phyloP scores from a whole-genome alignment of 2,329 filamentous ascomycete species.

The Pseudocercospora crystallina region DNA sequence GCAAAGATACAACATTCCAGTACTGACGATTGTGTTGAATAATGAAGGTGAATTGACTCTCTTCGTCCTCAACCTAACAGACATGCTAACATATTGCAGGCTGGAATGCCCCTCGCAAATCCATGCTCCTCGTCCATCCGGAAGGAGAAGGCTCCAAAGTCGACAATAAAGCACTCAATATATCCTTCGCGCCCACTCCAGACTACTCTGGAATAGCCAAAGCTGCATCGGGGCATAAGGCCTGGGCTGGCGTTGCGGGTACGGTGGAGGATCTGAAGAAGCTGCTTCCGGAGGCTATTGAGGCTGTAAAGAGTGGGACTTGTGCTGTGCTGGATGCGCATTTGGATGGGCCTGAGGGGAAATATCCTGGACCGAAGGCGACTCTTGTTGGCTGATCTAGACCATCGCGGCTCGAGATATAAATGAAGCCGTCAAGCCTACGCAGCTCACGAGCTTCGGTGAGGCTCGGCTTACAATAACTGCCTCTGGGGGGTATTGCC shows the following conservation, averaged over 20 bases:
- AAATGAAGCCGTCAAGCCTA: too few relatives aligned
- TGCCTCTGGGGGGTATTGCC: too few relatives aligned
- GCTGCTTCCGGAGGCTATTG: slow-evolving; percentile 57
- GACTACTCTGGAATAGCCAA: slow-evolving; percentile 69
- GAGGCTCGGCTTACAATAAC: too few relatives aligned
- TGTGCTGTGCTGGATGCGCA: slow-evolving; percentile 65
- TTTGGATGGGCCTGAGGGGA: slow-evolving; percentile 57
- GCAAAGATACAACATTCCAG: slow-evolving; percentile 63
- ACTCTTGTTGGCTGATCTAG: slow-evolving; percentile 13
- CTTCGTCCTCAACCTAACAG: not conserved
- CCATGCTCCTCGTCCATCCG: slow-evolving; percentile 65
- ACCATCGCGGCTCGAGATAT: too few relatives aligned
- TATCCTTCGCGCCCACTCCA: slow-evolving; percentile 64
- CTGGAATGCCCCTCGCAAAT: slow-evolving; percentile 66
- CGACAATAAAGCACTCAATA: slow-evolving; percentile 64
- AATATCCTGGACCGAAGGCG: slow-evolving; percentile 47
- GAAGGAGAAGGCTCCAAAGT: slow-evolving; percentile 62
- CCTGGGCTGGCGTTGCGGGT: slow-evolving; percentile 61
- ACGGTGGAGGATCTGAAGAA: slow-evolving; percentile 57
- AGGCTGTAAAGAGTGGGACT: slow-evolving; percentile 56
- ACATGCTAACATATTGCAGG: slow-evolving; percentile 35
- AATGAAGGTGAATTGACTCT: slow-evolving; percentile 53
- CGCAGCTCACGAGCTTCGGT: too few relatives aligned
- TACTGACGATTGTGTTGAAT: slow-evolving; percentile 67
- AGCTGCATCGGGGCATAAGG: slow-evolving; percentile 61